These are phyloP conservation scores for Phellopilus nigrolimitatus DNA, from an alignment of 1,284 basidiomycete genomes.

Conservation along the genomic window DNA sequence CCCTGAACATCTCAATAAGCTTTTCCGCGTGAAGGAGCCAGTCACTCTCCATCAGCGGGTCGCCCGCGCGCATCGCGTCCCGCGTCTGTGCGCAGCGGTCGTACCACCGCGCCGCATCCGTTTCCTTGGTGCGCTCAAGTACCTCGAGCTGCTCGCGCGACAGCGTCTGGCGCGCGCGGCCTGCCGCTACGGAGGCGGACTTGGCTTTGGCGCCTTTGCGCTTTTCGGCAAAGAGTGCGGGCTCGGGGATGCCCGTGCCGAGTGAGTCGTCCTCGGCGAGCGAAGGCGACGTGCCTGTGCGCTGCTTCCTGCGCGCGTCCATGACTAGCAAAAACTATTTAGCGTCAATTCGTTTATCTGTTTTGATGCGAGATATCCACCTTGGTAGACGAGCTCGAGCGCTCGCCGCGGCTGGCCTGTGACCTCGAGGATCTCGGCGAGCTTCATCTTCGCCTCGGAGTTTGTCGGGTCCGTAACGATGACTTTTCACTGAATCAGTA, in stretches of 20 bases:
- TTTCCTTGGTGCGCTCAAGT: slow-evolving; percentile 59
- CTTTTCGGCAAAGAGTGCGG: slow-evolving; percentile 57
- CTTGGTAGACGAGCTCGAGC: slow-evolving; percentile 82
- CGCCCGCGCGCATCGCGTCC: slow-evolving; percentile 34
- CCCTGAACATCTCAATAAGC: slow-evolving; percentile 83
- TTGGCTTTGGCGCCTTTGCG: slow-evolving; percentile 33
- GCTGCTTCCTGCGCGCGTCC: slow-evolving; percentile 58
- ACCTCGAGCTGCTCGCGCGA: slow-evolving; percentile 50
- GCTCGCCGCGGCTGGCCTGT: slow-evolving; percentile 78
- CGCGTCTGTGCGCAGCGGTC: slow-evolving; percentile 43
- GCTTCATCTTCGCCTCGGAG: slow-evolving; percentile 79
- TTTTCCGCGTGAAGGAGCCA: slow-evolving; percentile 86
- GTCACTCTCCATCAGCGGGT: slow-evolving; percentile 45
- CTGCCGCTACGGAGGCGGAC: too few relatives aligned
- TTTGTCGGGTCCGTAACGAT: slow-evolving; percentile 68
- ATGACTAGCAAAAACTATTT: slow-evolving; percentile 43
- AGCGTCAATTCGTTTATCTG: not conserved
- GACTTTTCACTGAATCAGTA: slow-evolving; percentile 41
- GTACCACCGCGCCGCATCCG: slow-evolving; percentile 51
- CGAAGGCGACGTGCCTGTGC: too few relatives aligned
- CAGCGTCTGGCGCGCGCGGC: slow-evolving; percentile 40
- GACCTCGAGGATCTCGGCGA: slow-evolving; percentile 87
- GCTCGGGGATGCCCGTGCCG: slow-evolving; percentile 26
- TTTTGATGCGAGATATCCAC: slow-evolving; percentile 34
- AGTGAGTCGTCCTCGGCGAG: too few relatives aligned